phyloP scores from a whole-genome alignment of 2,329 filamentous ascomycete species.

The Huntiella omanensis region DNA sequence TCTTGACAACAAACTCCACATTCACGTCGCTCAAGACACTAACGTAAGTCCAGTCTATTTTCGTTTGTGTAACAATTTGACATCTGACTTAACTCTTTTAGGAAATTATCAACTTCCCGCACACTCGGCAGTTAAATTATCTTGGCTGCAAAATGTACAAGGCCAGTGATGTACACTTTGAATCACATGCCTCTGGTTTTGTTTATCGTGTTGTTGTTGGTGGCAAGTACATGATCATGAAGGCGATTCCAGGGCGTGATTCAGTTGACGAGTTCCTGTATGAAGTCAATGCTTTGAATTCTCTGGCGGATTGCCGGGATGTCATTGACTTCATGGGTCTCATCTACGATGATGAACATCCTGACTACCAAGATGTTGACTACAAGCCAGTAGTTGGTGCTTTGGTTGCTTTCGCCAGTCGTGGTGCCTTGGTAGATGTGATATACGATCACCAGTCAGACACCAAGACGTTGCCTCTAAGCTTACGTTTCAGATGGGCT shows the following conservation, averaged over 20 bases:
- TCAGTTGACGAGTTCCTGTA: slow-evolving; percentile 94
- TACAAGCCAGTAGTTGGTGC: slow-evolving; percentile 64
- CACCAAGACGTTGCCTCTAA: slow-evolving; percentile 40
- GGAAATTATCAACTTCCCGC: slow-evolving; percentile 80
- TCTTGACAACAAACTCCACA: slow-evolving; percentile 68
- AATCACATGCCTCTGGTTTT: slow-evolving; percentile 88
- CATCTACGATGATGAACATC: slow-evolving; percentile 71
- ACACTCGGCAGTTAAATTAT: slow-evolving; percentile 53
- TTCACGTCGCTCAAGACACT: slow-evolving; percentile 93
- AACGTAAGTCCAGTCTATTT: slow-evolving; percentile 33
- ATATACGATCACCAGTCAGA: slow-evolving; percentile 49
- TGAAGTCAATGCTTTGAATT: slow-evolving; percentile 85
- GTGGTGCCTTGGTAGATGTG: slow-evolving; percentile 76
- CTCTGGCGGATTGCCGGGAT: slow-evolving; percentile 49
- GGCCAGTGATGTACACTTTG: slow-evolving; percentile 64
- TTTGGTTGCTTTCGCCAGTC: slow-evolving; percentile 70
- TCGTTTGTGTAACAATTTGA: not conserved
- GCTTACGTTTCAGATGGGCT: slow-evolving; percentile 67
- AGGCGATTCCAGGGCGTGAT: slow-evolving; percentile 91
- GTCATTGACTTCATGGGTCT: slow-evolving; percentile 80
- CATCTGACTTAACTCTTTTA: slow-evolving; percentile 14
- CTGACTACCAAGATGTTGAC: slow-evolving; percentile 15
- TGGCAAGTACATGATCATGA: slow-evolving; percentile 66
- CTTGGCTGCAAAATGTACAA: slow-evolving; percentile 44
- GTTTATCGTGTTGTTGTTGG: slow-evolving; percentile 77